phyloP scores from a whole-genome alignment of 495 filamentous ascomycete genomes.

The Astrothelium subdiscretum region DNA sequence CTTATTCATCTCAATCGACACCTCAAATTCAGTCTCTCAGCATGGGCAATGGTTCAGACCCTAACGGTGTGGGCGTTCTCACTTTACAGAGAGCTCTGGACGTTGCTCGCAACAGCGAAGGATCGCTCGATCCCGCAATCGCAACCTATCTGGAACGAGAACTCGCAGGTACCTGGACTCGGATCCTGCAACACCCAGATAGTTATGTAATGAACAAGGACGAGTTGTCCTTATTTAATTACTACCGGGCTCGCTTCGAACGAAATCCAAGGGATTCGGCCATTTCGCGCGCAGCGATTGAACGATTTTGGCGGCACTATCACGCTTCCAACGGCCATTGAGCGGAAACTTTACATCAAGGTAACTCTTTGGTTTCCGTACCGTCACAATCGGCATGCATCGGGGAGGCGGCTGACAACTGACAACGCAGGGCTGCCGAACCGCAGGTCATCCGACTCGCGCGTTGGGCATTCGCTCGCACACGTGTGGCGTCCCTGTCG shows the following conservation, averaged over 20 bases:
- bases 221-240: constrained; percentile 73
- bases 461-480: not conserved
- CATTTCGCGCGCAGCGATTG: constrained; percentile 33
- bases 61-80: constrained; percentile 25
- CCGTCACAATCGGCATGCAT: not conserved
- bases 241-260: constrained; percentile 49
- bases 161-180: constrained; percentile 49
- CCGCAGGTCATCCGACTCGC: not conserved
- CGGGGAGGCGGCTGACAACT: not conserved
- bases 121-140: constrained; percentile 41
- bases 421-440: not conserved
- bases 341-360: not conserved
- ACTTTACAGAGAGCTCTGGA: constrained; percentile 48
- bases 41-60: not conserved
- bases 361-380: not conserved
- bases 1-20: not conserved
- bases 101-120: constrained; percentile 52
- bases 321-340: constrained; percentile 11
- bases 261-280: constrained; percentile 19
- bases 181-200: constrained; percentile 45
- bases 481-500: not conserved
- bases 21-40: not conserved
- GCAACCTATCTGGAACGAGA: constrained; percentile 43
- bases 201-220: constrained; percentile 53
- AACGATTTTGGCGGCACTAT: constrained; percentile 40